phyloP scores from a whole-genome alignment of 768 basidiomycete species.

The Gloeopeniophorella convolvens region DNA sequence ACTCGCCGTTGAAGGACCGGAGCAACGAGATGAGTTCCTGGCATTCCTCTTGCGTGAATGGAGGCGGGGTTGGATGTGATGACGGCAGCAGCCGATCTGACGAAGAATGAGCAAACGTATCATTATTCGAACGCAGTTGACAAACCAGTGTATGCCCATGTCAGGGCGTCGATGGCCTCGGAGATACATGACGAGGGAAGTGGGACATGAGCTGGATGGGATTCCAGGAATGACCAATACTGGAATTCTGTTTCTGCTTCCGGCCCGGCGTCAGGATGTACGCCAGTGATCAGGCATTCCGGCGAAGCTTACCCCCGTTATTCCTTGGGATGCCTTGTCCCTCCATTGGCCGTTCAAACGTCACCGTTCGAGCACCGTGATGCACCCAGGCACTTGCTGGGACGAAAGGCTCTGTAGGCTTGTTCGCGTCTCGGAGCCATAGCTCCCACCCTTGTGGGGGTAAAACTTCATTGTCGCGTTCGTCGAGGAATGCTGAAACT shows the following conservation, averaged over 20 bases:
- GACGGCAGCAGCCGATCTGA: constrained; percentile 65
- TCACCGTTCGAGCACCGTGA: constrained; percentile 50
- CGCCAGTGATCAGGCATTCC: neutral
- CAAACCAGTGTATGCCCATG: constrained; percentile 74
- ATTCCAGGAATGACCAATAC: constrained; percentile 78
- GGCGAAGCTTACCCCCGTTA: constrained; percentile 36
- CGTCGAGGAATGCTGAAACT: constrained; percentile 41
- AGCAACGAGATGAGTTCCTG: constrained; percentile 64
- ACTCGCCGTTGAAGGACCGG: constrained; percentile 32
- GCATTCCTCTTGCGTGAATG: constrained; percentile 73
- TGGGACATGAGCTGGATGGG: constrained; percentile 65
- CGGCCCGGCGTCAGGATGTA: constrained; percentile 24
- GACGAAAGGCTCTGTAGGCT: constrained; percentile 29
- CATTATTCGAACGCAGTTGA: neutral
- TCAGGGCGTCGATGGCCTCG: constrained; percentile 71
- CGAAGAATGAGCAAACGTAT: neutral
- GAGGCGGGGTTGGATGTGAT: constrained; percentile 48
- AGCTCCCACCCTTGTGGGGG: constrained; percentile 45
- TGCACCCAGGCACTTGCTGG: constrained; percentile 57
- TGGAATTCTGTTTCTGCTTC: constrained; percentile 71
- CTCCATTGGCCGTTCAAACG: constrained; percentile 35
- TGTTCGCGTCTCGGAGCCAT: constrained; percentile 49
- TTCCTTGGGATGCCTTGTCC: constrained; percentile 23
- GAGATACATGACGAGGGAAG: constrained; percentile 49
- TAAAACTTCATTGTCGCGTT: constrained; percentile 28